Base-by-base conservation (phyloP, 2,329 filamentous ascomycete genomes). In the Xylariaceae sp. region DNA sequence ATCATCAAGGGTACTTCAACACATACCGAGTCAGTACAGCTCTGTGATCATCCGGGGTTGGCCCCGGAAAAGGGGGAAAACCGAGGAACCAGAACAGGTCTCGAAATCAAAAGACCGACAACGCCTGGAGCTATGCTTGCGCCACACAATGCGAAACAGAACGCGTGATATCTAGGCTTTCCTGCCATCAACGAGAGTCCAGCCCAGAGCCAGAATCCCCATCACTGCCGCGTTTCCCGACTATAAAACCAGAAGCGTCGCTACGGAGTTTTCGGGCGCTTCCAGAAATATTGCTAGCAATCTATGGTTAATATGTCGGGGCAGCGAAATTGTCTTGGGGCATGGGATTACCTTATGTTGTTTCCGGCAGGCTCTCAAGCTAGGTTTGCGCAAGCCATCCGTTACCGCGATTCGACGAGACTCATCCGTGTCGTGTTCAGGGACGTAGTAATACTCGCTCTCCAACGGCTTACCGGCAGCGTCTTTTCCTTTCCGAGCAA, bases 371-470 rank as follows among this genome's bases (percentile, higher is more conserved):
- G 86, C 87, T 61, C 94, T 81, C 65, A 99, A 75, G 64, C 90
- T 94, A 41, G 92, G 92, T 73, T 95, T 96, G 52, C 90, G 81
- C 68, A 96, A 76, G 49, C 89, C 89, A 61, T 92, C 86, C 1
- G 92, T 89, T 13, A 96, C 90, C 19, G 91, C 88, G 50, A 89
- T 81, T 48, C 88, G 83, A 55, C 92, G 83, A 67, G 87, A 83
- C 59, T 85, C 80, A 67, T 97, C 91, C 2, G 80, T 76, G 68
- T 99, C 94, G 65, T 84, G 80, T 70, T 97, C 92, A 0, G 92
- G 88, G 7, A 96, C 79, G 67, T 99, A 99, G 73, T 97, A 97
- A 70, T 95, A 97, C 71, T 99, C 92, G 76, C 89, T 95, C 77
- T 99, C 92, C 1, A 99, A 80, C 6, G 86, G 76, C 74, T 96